phyloP scores from a whole-genome alignment of 2,329 filamentous ascomycete species.

The Monilinia fructigena region DNA sequence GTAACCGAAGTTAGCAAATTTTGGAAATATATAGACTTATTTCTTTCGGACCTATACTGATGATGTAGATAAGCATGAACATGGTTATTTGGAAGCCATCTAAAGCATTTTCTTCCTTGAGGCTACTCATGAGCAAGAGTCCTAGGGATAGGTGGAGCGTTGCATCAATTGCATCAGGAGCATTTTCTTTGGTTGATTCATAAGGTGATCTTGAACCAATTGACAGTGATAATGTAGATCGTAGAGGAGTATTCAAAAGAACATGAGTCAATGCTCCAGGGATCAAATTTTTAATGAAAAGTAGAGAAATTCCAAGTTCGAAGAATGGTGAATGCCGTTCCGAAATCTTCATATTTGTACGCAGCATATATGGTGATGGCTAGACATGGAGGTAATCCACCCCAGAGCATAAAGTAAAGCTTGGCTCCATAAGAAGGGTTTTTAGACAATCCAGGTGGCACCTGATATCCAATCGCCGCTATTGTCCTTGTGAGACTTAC shows the following conservation, averaged over 20 bases:
- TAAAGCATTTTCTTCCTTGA: slow-evolving; percentile 31
- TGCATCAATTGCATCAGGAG: slow-evolving; percentile 29
- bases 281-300: slow-evolving; percentile 27
- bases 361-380: slow-evolving; percentile 31
- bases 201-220: slow-evolving; percentile 28
- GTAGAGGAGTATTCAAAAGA: slow-evolving; percentile 32
- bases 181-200: slow-evolving; percentile 32
- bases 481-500: slow-evolving; percentile 33
- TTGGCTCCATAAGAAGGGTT: slow-evolving; percentile 29
- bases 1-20: slow-evolving; percentile 30
- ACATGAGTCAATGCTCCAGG: slow-evolving; percentile 33
- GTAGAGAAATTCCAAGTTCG: slow-evolving; percentile 29
- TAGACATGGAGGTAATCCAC: slow-evolving; percentile 32
- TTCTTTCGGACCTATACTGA: slow-evolving; percentile 34
- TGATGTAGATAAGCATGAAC: slow-evolving; percentile 33
- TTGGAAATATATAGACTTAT: slow-evolving; percentile 35
- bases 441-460: slow-evolving; percentile 26
- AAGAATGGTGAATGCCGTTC: slow-evolving; percentile 27
- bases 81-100: slow-evolving; percentile 34
- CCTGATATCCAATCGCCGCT: slow-evolving; percentile 27
- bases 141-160: slow-evolving; percentile 35
- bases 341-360: slow-evolving; percentile 31
- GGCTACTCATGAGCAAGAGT: slow-evolving; percentile 15
- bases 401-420: slow-evolving; percentile 31
- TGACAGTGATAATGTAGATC: slow-evolving; percentile 33